Conservation (phyloP, 129 eudicot genomes). For the Flaveria trinervia region DNA sequence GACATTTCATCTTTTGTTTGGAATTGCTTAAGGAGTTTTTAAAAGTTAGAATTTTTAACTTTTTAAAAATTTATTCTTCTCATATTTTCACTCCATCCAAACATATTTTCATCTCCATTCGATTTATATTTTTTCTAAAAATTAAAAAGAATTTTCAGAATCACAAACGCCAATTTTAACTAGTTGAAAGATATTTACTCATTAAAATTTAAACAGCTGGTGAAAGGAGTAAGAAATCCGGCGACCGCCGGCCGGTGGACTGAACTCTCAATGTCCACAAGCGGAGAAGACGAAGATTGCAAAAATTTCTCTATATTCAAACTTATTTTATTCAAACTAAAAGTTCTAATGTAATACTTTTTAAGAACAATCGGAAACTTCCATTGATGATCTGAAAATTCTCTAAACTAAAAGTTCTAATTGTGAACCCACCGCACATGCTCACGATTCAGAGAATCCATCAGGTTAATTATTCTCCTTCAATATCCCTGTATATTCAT, state of each 20-base stretch:
- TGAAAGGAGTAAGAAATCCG: background rate
- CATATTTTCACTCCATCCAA: too few species aligned
- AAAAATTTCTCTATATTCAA: background rate
- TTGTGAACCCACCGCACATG: slow-evolving; percentile 1
- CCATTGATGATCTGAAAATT: background rate
- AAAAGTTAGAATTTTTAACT: too few species aligned
- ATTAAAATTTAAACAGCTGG: too few species aligned
- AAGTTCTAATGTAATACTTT: background rate
- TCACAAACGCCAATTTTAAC: too few species aligned
- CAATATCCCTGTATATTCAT: slow-evolving; percentile 22
- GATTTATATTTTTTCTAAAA: too few species aligned
- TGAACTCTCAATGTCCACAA: slow-evolving; percentile 5
- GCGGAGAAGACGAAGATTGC: background rate
- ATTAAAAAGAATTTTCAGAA: too few species aligned
- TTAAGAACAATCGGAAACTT: slow-evolving; percentile 23
- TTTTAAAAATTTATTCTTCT: too few species aligned
- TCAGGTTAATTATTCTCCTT: background rate
- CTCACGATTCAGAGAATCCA: background rate
- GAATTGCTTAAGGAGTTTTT: too few species aligned
- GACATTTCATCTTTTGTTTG: too few species aligned
- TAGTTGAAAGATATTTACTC: too few species aligned
- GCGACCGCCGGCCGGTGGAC: background rate
- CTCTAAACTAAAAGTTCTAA: too few species aligned
- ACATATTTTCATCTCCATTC: too few species aligned
- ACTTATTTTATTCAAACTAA: background rate